Evolutionary conservation across 176 grass and related monocot species (phyloP).

Genomic region (Olyra latifolia): DNA sequence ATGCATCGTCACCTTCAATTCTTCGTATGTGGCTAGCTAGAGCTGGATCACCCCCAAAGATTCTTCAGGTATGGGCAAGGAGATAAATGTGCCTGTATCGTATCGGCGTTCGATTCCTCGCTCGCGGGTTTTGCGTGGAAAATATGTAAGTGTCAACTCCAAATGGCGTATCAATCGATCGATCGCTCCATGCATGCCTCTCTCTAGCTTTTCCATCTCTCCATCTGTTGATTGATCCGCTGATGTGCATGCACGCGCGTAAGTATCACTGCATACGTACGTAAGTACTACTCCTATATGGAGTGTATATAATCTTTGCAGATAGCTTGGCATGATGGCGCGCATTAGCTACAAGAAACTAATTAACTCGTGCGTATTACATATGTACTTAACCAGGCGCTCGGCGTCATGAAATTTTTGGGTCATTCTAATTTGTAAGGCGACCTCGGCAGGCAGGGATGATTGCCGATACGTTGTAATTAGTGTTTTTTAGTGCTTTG

Average conservation of each 20-base stretch:
- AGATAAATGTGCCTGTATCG: slow-evolving; percentile 14
- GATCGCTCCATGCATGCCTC: no score
- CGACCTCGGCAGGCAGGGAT: no score
- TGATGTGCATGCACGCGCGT: neutral
- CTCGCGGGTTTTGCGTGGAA: neutral
- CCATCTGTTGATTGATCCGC: neutral
- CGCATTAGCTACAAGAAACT: neutral
- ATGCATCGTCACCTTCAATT: neutral
- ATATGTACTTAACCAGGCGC: no score
- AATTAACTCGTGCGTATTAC: no score
- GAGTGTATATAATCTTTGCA: no score
- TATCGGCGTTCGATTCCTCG: neutral
- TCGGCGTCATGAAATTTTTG: no score
- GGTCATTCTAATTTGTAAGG: no score
- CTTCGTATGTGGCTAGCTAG: neutral
- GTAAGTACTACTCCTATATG: neutral
- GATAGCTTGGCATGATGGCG: no score
- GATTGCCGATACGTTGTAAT: no score
- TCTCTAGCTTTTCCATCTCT: neutral
- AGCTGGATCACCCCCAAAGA: neutral
- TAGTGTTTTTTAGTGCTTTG: no score
- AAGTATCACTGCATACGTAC: neutral
- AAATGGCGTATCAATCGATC: neutral
- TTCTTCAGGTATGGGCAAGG: slow-evolving; percentile 13
- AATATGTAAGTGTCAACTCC: neutral